Evolutionary conservation across 257 asterid genomes (phyloP).

Genomic region (Nicotiana tabacum): DNA sequence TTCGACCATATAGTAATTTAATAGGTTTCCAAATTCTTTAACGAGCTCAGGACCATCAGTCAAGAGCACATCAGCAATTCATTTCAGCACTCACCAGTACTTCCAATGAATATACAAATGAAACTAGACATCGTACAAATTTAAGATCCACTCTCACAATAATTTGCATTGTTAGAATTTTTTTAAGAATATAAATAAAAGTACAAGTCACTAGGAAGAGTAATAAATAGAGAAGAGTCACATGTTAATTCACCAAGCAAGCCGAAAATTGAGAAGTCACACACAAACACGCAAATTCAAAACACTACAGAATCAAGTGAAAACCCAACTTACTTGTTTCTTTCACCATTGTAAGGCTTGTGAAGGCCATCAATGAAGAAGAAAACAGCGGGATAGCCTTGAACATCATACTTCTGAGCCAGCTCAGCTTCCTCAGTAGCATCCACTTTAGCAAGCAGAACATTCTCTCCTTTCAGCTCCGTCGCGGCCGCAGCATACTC

Average conservation of each 20-base stretch:
- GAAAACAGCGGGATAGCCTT: slow-evolving; percentile 73
- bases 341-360: slow-evolving; percentile 63
- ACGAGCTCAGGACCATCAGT: neutral
- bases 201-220: neutral
- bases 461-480: slow-evolving; percentile 52
- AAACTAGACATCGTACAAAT: neutral
- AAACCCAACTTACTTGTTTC: slow-evolving; percentile 62
- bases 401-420: slow-evolving; percentile 70
- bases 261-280: too few species aligned
- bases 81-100: neutral
- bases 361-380: slow-evolving; percentile 84
- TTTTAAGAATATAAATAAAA: neutral
- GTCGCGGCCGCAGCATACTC: slow-evolving; percentile 99
- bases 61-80: neutral
- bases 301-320: neutral
- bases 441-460: slow-evolving; percentile 85
- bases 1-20: neutral
- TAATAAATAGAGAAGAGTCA: neutral
- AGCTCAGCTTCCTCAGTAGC: slow-evolving; percentile 70
- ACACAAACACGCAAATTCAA: neutral
- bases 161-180: neutral
- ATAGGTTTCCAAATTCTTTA: neutral
- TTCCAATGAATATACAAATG: neutral
- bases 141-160: neutral
- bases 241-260: neutral